Conservation (phyloP, 768 basidiomycete genomes). For the Leccinum uliginosum region DNA sequence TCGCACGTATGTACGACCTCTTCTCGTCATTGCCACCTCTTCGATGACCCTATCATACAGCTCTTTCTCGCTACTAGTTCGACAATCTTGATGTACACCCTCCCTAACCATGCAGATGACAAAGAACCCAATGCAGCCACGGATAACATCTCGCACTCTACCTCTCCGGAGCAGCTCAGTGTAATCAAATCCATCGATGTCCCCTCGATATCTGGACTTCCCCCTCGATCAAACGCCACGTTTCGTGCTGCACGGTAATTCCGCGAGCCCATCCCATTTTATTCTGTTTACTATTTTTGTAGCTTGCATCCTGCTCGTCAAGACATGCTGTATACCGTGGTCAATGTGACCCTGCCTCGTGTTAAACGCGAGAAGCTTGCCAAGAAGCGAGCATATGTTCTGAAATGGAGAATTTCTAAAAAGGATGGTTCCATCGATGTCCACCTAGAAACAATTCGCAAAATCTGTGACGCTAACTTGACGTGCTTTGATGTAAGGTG, state of each 20-base stretch:
- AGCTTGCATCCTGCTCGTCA: conserved; percentile 57
- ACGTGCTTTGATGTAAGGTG: conserved; percentile 91
- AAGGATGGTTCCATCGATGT: conserved; percentile 64
- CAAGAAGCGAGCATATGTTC: conserved; percentile 58
- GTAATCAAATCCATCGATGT: conserved; percentile 50
- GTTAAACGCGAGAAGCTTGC: conserved; percentile 48
- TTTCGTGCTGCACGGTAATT: conserved; percentile 63
- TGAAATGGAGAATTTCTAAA: conserved; percentile 66
- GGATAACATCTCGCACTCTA: conserved; percentile 31
- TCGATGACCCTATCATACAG: conserved; percentile 22
- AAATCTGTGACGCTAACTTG: conserved; percentile 72
- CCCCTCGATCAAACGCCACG: conserved; percentile 39
- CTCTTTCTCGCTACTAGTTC: conserved; percentile 63
- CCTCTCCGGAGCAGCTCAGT: conserved; percentile 29
- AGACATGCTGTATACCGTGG: conserved; percentile 59
- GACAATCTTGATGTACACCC: conserved; percentile 58
- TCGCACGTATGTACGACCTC: conserved; percentile 44
- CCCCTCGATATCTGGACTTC: conserved; percentile 44
- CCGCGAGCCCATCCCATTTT: not conserved
- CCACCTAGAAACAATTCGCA: conserved; percentile 50
- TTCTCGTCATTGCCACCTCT: not conserved
- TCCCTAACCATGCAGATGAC: conserved; percentile 34
- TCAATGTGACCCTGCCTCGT: conserved; percentile 66
- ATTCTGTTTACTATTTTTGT: conserved; percentile 8
- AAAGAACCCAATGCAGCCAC: not conserved